phyloP scores from a whole-genome alignment of 176 grass and related monocot species.

The Puccinellia tenuiflora region DNA sequence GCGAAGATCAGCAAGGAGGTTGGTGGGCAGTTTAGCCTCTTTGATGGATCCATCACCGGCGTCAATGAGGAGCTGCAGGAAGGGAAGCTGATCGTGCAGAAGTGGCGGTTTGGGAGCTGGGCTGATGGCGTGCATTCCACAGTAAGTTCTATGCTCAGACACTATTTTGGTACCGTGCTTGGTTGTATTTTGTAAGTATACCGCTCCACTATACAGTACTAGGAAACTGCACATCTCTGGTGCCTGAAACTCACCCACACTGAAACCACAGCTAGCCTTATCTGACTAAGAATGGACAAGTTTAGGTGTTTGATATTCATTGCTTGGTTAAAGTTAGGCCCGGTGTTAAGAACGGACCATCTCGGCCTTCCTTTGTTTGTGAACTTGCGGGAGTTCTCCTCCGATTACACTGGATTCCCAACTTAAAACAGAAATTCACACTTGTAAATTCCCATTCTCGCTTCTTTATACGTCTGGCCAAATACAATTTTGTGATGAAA shows the following conservation, averaged over 20 bases:
- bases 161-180: neutral
- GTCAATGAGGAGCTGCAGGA: constrained; percentile 91
- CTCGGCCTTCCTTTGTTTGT: neutral
- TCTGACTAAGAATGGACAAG: neutral
- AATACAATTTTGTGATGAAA: neutral
- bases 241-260: neutral
- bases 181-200: neutral
- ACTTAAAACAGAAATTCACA: neutral
- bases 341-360: neutral
- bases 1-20: constrained; percentile 89
- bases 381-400: neutral
- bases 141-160: constrained; percentile 31
- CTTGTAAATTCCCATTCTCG: neutral
- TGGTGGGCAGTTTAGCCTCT: constrained; percentile 85
- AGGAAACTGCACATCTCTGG: neutral
- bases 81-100: constrained; percentile 83
- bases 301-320: neutral
- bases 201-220: neutral
- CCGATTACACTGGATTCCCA: neutral
- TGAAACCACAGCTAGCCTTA: neutral
- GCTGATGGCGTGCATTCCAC: constrained; percentile 69
- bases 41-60: constrained; percentile 82
- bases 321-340: neutral
- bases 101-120: constrained; percentile 89
- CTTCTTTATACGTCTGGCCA: neutral